A percentile compares a stretch with the other conserved stretches of the same genome.
Evolutionary conservation across 2,329 filamentous ascomycete genomes (phyloP).

Genomic region (Tolypocladium tundrense): DNA sequence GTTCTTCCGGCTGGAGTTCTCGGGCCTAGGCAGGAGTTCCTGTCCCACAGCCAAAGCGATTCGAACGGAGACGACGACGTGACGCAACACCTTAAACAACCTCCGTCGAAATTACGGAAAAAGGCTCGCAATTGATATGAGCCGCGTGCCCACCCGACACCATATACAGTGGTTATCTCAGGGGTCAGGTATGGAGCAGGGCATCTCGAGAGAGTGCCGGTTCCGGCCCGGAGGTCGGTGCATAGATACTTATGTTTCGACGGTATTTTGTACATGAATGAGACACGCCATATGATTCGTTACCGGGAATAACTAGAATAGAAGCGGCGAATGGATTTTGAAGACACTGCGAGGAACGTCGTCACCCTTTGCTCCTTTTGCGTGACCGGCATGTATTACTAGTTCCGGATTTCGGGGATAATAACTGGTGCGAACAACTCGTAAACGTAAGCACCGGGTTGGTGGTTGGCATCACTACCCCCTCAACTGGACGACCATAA

Average conservation of each 20-base stretch:
- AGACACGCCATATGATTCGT: not conserved
- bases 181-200: not conserved
- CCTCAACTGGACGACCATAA: not conserved
- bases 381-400: not conserved
- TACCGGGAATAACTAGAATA: not conserved
- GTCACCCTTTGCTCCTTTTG: not conserved
- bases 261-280: not conserved
- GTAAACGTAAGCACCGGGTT: not conserved
- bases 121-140: not conserved
- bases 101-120: not conserved
- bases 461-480: too few relatives aligned
- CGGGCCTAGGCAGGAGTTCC: constrained; percentile 3
- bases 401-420: not conserved
- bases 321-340: not conserved
- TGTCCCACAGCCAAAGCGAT: not conserved
- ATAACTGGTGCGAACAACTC: not conserved
- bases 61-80: not conserved
- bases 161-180: not conserved
- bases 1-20: constrained; percentile 5
- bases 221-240: not conserved
- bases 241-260: not conserved
- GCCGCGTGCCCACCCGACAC: not conserved
- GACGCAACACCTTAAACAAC: not conserved
- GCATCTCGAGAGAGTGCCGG: not conserved
- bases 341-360: not conserved